Evolutionary conservation across 345 rosid genomes (phyloP), one percentile per base, ranked within the genome.

Genomic region (Litchi chinensis): DNA sequence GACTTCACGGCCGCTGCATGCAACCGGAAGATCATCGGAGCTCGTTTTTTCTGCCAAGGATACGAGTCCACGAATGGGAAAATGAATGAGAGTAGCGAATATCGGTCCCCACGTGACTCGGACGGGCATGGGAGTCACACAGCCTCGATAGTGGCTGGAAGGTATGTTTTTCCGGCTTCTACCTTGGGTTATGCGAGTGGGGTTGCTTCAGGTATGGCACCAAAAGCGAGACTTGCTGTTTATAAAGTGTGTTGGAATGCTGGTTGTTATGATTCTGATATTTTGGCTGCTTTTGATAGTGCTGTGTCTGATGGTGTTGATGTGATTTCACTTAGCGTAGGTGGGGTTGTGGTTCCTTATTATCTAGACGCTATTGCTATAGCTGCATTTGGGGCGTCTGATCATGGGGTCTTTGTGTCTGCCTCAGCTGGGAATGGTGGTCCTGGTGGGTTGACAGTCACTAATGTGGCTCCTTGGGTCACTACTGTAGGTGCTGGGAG

Each of bases 341-440:
- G 98, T 37, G 97, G 97, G 18, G 94, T 90, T 13, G 94, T 90
- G n/a, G 97, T 90, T 32, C 99, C 98, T 4, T 96, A 90, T 54
- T 87, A 91, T 84, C 89, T 96, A 6, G 99, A 94, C 63, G 93
- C 98, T n/a, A 94, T 94, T 37, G 98, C 97, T 6, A 94, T 96
- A 8, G 98, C 90, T 5, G 89, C 99, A 26, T 96, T 85, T 9
- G 95, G 95, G 54, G 99, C 98, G 0, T 83, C 83, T 22, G 94
- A 94, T 13, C 75, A 85, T 28, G 95, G 98, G 3, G 83, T 93
- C 9, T 89, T 94, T 39, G 95, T 94, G n/a, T 94, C 98, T 0
- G 90, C 97, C 44, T 92, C 99, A 0, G 99, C 91, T 3, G 99
- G 99, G 0, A 95, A 95, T 62, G 98, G 97, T 12, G 99, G 99